Percentiles rank a stretch among this genome's conserved stretches.
Conservation (phyloP, 192 early-diverging fungal species). For the Umbelopsis vinacea region DNA sequence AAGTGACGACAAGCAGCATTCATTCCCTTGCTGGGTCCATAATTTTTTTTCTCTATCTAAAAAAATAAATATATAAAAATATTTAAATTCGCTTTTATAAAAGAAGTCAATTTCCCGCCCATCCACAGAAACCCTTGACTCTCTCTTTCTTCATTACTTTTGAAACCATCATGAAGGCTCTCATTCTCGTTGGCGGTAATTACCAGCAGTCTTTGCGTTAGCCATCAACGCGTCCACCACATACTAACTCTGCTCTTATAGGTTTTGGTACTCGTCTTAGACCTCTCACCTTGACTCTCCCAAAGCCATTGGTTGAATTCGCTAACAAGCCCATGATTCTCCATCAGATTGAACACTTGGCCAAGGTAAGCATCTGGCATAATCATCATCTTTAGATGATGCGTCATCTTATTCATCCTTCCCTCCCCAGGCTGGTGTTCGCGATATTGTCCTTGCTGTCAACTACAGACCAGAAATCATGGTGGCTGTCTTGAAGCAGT, state of each 20-base stretch:
- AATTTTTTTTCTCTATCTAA: background rate
- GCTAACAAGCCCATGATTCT: constrained; percentile 99
- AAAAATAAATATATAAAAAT: background rate
- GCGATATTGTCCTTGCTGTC: constrained; percentile 96
- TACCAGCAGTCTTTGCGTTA: constrained; percentile 6
- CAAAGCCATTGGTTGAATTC: constrained; percentile 99
- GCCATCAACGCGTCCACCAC: background rate
- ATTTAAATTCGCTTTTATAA: background rate
- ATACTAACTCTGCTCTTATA: constrained; percentile 22
- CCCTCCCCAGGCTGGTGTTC: constrained; percentile 85
- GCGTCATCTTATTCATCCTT: background rate
- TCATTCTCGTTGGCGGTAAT: constrained; percentile 80
- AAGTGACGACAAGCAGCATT: background rate
- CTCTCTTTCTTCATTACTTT: background rate
- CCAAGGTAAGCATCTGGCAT: constrained; percentile 66
- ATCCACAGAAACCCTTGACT: background rate
- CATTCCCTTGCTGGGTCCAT: background rate
- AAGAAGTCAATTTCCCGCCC: background rate
- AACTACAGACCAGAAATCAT: constrained; percentile 99
- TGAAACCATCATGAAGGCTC: constrained; percentile 69
- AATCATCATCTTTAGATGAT: background rate
- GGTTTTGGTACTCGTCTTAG: constrained; percentile 98
- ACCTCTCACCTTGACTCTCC: constrained; percentile 93
- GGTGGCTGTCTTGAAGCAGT: constrained; percentile 91
- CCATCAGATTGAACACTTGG: constrained; percentile 97